Conservation (phyloP, 169 alveolate species). For the Neospora caninum region DNA sequence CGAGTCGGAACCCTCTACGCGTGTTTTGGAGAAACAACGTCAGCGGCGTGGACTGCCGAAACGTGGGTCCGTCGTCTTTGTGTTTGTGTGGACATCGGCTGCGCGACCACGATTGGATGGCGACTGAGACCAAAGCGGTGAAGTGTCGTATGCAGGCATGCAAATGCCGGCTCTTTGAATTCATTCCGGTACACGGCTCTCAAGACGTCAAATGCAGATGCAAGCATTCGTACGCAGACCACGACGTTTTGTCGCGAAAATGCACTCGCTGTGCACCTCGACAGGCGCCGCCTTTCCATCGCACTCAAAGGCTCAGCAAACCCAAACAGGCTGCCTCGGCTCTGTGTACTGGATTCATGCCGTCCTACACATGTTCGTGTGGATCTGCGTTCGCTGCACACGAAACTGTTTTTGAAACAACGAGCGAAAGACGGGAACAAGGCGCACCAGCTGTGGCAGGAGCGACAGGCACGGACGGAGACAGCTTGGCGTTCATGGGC, state of each 20-base stretch:
- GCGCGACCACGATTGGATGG: slow-evolving; percentile 84
- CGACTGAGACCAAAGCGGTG: slow-evolving; percentile 83
- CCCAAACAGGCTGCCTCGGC: neutral
- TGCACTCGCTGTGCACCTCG: slow-evolving; percentile 73
- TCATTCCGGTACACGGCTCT: slow-evolving; percentile 89
- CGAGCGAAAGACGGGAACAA: neutral
- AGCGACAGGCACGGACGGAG: neutral
- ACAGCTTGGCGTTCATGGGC: slow-evolving; percentile 21
- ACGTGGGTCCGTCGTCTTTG: slow-evolving; percentile 86
- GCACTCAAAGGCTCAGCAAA: neutral
- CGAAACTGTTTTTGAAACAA: slow-evolving; percentile 81
- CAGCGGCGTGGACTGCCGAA: slow-evolving; percentile 84
- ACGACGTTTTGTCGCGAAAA: slow-evolving; percentile 78
- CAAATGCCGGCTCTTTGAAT: slow-evolving; percentile 79
- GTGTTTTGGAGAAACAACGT: slow-evolving; percentile 60
- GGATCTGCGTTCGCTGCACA: slow-evolving; percentile 82
- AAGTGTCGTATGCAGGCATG: slow-evolving; percentile 84
- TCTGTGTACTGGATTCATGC: slow-evolving; percentile 74
- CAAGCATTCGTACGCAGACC: slow-evolving; percentile 88
- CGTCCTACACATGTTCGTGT: slow-evolving; percentile 87
- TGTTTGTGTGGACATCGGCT: slow-evolving; percentile 90
- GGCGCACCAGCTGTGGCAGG: neutral
- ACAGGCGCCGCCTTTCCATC: neutral
- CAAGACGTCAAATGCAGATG: slow-evolving; percentile 87
- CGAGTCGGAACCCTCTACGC: neutral